Percentiles rank a stretch among this genome's conserved stretches.
These are phyloP conservation scores for Leccinum rimulosum DNA, from an alignment of 768 basidiomycete genomes.

Conservation along the genomic window DNA sequence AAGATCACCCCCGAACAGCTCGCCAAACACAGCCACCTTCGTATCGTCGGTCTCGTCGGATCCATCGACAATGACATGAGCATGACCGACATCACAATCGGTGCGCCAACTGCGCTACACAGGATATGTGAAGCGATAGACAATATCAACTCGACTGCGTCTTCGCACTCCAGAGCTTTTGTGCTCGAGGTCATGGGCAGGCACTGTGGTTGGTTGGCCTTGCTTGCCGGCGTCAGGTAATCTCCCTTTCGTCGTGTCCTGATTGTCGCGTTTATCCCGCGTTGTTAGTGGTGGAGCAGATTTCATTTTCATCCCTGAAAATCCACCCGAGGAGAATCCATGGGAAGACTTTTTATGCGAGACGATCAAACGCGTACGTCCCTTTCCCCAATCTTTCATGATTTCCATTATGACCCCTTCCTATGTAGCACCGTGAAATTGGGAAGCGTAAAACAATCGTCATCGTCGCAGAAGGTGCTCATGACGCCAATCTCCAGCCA, in stretches of 20 bases:
- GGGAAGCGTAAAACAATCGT: constrained; percentile 99
- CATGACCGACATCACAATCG: constrained; percentile 95
- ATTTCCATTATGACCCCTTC: constrained; percentile 2
- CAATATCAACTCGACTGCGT: constrained; percentile 95
- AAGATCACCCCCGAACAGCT: constrained; percentile 75
- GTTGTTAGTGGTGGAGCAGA: constrained; percentile 78
- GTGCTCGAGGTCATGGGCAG: constrained; percentile 99
- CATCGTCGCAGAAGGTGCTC: constrained; percentile 96
- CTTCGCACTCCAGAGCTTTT: constrained; percentile 95
- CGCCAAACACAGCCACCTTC: constrained; percentile 74
- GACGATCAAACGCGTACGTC: constrained; percentile 70
- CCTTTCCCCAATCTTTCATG: neutral
- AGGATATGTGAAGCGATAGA: constrained; percentile 98
- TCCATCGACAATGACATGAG: constrained; percentile 99
- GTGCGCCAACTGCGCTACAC: constrained; percentile 91
- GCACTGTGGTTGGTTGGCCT: constrained; percentile 98
- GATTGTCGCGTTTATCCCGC: constrained; percentile 9
- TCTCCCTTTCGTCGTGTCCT: constrained; percentile 18
- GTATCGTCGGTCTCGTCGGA: constrained; percentile 97
- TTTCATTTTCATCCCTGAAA: constrained; percentile 96
- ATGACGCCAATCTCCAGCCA: constrained; percentile 84
- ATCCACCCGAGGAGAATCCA: constrained; percentile 69
- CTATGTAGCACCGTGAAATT: constrained; percentile 72
- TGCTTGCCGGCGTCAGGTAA: constrained; percentile 88
- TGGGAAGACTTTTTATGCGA: constrained; percentile 96